Conservation (phyloP, 345 rosid genomes). For the Draba incana region DNA sequence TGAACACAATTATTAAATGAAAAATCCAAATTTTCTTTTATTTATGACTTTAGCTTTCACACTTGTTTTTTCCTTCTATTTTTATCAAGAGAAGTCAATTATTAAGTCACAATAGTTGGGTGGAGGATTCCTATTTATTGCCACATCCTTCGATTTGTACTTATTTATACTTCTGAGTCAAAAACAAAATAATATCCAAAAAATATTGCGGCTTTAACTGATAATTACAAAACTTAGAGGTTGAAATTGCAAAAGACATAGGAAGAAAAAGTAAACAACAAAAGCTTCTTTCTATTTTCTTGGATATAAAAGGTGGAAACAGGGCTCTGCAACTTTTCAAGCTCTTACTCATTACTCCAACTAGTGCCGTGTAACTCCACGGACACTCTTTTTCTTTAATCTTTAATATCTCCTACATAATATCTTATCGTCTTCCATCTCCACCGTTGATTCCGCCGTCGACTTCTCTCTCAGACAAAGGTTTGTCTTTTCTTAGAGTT, state of each 20-base stretch:
- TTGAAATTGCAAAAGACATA: not conserved
- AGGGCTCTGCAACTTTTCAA: conserved; percentile 22
- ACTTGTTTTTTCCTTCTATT: conserved; percentile 1
- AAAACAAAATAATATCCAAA: not conserved
- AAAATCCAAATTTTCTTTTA: conserved; percentile 22
- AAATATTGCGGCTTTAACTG: conserved; percentile 1
- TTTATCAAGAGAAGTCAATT: not conserved
- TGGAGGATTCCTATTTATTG: not conserved
- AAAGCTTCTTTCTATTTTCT: not conserved
- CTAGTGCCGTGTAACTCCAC: conserved; percentile 10
- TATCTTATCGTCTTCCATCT: conserved; percentile 10
- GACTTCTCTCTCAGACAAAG: conserved; percentile 11
- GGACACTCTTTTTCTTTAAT: not conserved
- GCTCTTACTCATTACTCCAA: conserved; percentile 5
- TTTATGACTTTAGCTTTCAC: conserved; percentile 19
- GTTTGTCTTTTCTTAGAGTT: not conserved
- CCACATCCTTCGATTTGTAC: not conserved
- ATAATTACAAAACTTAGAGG: not conserved
- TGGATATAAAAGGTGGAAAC: conserved; percentile 25
- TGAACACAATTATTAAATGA: conserved; percentile 26
- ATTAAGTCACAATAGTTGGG: conserved; percentile 17
- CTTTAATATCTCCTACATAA: not conserved
- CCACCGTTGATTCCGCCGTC: conserved; percentile 19
- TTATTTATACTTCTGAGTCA: conserved; percentile 1
- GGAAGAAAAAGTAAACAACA: conserved; percentile 20